Conservation (phyloP, 345 rosid genomes). For the Psidium friedrichsthalianum region DNA sequence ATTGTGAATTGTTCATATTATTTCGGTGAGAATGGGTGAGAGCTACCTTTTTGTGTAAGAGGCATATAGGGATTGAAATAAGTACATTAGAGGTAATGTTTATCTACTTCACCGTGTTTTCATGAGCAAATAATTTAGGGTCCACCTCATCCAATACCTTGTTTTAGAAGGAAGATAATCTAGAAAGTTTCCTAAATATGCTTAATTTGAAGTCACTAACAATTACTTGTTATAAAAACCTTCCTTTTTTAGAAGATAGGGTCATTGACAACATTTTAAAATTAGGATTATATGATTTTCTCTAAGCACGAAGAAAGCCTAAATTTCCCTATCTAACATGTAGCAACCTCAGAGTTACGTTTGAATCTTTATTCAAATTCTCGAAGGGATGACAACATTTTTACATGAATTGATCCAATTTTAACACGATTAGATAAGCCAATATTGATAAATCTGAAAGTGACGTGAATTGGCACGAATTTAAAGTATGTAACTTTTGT, state of each 20-base stretch:
- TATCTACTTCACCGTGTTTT: not conserved
- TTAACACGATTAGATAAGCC: not conserved
- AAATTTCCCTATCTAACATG: fast-evolving
- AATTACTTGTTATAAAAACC: not conserved
- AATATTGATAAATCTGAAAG: not conserved
- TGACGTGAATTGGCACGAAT: not conserved
- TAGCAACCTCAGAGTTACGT: not conserved
- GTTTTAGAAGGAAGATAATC: not conserved
- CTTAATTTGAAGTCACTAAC: not conserved
- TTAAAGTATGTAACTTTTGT: not conserved
- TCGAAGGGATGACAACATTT: not conserved
- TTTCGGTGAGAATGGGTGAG: not conserved
- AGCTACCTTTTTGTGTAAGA: not conserved
- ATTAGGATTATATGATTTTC: not conserved
- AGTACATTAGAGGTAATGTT: not conserved
- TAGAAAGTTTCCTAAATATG: not conserved
- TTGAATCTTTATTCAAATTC: not conserved
- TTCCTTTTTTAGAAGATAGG: not conserved
- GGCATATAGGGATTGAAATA: not conserved
- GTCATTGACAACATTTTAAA: not conserved
- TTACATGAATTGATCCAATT: fast-evolving
- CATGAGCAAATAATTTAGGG: not conserved
- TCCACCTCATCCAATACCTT: not conserved
- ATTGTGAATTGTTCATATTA: not conserved
- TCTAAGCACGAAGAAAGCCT: not conserved